phyloP scores from a whole-genome alignment of 306 rosid genomes.

The Citrullus mucosospermus region DNA sequence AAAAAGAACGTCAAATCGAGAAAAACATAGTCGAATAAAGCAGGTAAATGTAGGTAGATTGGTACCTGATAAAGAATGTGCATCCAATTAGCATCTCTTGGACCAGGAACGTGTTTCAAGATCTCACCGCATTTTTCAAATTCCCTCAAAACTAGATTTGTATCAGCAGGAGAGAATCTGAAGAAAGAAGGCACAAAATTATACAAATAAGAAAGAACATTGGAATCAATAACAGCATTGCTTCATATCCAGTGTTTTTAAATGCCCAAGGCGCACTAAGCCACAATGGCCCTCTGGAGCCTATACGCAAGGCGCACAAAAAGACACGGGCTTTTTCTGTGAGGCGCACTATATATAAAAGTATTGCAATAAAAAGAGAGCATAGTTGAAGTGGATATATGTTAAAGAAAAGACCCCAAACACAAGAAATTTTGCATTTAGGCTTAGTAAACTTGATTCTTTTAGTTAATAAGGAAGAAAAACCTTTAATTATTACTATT shows the following conservation, averaged over 20 bases:
- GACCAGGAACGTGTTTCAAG: slow-evolving; percentile 89
- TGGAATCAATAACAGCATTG: neutral
- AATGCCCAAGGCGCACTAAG: too few relatives aligned
- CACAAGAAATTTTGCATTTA: too few relatives aligned
- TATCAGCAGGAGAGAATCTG: slow-evolving; percentile 84
- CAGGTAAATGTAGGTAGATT: neutral
- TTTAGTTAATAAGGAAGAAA: too few relatives aligned
- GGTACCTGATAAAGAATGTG: slow-evolving; percentile 79
- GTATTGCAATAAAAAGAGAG: too few relatives aligned
- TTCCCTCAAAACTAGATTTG: slow-evolving; percentile 80
- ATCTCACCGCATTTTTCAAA: slow-evolving; percentile 93
- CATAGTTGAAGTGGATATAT: too few relatives aligned
- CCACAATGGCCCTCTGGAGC: too few relatives aligned
- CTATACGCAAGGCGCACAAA: too few relatives aligned
- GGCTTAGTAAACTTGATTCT: too few relatives aligned
- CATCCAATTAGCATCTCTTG: slow-evolving; percentile 92
- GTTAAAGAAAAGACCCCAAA: too few relatives aligned
- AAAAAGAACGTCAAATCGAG: neutral
- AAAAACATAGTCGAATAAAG: neutral
- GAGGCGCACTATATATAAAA: too few relatives aligned
- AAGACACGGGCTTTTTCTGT: too few relatives aligned
- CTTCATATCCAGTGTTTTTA: neutral
- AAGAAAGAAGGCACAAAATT: neutral
- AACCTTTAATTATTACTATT: too few relatives aligned
- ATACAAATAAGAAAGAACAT: neutral